phyloP scores from a whole-genome alignment of 2,329 filamentous ascomycete species.

The Pseudogymnoascus sp. region DNA sequence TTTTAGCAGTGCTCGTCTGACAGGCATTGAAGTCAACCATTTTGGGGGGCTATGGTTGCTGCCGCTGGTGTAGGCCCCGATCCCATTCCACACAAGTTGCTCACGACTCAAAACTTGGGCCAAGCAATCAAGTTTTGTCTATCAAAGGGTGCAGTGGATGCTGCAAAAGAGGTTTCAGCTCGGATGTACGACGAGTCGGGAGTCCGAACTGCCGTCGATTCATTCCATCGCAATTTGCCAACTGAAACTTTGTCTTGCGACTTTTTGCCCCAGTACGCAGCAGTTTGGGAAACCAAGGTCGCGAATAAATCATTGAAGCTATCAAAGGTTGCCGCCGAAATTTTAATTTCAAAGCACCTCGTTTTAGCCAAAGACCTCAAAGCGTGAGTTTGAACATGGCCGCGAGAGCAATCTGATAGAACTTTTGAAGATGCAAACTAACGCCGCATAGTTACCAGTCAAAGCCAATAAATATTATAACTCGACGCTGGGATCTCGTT shows the following conservation, averaged over 20 bases:
- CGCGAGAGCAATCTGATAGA: constrained; percentile 43
- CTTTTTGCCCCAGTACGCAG: constrained; percentile 37
- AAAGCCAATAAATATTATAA: constrained; percentile 26
- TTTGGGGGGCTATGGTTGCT: constrained; percentile 37
- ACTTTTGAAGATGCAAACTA: not conserved
- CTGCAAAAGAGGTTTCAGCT: constrained; percentile 29
- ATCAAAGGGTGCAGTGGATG: constrained; percentile 23
- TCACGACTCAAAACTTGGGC: constrained; percentile 30
- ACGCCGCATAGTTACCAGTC: constrained; percentile 38
- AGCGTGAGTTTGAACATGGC: constrained; percentile 28
- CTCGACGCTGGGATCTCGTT: constrained; percentile 27
- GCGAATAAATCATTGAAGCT: constrained; percentile 35
- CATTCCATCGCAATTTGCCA: constrained; percentile 33
- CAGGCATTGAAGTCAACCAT: constrained; percentile 29
- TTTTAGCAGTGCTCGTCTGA: not conserved
- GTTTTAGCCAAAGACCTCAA: constrained; percentile 42
- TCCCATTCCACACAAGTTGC: constrained; percentile 31
- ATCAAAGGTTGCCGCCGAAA: constrained; percentile 43
- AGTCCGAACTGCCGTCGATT: constrained; percentile 32
- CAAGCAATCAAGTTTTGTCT: constrained; percentile 31
- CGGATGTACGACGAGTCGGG: constrained; percentile 32
- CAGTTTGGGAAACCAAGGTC: constrained; percentile 41
- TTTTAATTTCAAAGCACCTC: constrained; percentile 43
- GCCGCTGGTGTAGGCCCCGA: constrained; percentile 34
- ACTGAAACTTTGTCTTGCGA: constrained; percentile 30